Evolutionary conservation across 2,329 filamentous ascomycete species (phyloP).

Genomic region (Xylariomycetidae sp.): DNA sequence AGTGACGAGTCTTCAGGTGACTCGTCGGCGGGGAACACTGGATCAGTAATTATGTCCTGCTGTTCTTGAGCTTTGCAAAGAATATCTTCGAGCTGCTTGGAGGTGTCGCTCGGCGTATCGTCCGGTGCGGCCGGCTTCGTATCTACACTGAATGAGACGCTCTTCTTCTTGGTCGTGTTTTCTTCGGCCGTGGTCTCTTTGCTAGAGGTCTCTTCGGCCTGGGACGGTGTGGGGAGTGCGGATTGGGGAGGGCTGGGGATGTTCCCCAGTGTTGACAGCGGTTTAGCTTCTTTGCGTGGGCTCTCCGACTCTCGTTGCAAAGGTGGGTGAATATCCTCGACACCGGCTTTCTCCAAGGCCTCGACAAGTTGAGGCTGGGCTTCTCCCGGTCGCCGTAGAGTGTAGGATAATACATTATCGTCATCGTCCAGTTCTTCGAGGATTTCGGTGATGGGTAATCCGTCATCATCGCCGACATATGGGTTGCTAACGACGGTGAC

Average conservation of each 20-base stretch:
- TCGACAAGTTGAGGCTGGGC: conserved; percentile 65
- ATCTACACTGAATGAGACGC: conserved; percentile 59
- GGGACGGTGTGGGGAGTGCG: conserved; percentile 4
- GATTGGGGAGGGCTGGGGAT: too few species aligned
- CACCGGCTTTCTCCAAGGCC: conserved; percentile 71
- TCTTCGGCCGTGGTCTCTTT: conserved; percentile 3
- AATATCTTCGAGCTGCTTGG: conserved; percentile 48
- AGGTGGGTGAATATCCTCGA: conserved; percentile 40
- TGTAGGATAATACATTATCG: conserved; percentile 72
- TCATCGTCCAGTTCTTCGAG: conserved; percentile 88
- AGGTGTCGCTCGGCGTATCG: conserved; percentile 33
- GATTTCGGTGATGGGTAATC: conserved; percentile 82
- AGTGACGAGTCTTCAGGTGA: conserved; percentile 73
- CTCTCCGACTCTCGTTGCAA: conserved; percentile 12
- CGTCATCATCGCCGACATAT: conserved; percentile 60
- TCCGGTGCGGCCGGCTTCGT: conserved; percentile 40
- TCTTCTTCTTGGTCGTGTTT: conserved; percentile 42
- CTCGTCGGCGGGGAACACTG: conserved; percentile 69
- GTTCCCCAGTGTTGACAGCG: too few species aligned
- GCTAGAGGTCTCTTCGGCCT: conserved; percentile 1
- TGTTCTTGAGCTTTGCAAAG: conserved; percentile 53
- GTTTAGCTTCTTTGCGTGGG: too few species aligned
- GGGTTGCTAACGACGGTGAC: conserved; percentile 56
- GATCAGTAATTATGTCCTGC: conserved; percentile 42
- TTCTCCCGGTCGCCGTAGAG: conserved; percentile 62